Evolutionary conservation across 1,284 basidiomycete genomes (phyloP).

Genomic region (Microstroma glucosiphilum): DNA sequence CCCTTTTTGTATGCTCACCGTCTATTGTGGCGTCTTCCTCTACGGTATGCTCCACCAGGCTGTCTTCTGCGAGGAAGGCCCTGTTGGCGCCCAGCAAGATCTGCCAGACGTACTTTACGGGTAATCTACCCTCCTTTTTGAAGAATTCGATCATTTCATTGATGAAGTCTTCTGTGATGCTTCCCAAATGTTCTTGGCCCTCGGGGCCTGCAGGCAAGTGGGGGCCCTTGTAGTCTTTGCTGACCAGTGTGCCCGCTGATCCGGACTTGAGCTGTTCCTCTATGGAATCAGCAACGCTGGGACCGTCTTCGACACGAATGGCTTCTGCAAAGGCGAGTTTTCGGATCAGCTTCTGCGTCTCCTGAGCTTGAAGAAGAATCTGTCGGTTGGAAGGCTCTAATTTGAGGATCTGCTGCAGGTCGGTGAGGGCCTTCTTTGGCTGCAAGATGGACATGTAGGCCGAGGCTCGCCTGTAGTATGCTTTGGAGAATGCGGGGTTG

Average conservation of each 20-base stretch:
- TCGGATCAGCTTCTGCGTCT: slow-evolving; percentile 82
- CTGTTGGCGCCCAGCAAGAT: slow-evolving; percentile 81
- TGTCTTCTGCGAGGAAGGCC: slow-evolving; percentile 69
- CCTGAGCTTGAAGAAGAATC: slow-evolving; percentile 72
- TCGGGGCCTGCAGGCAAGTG: slow-evolving; percentile 25
- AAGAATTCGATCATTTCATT: slow-evolving; percentile 83
- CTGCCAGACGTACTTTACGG: slow-evolving; percentile 78
- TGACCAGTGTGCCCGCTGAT: slow-evolving; percentile 25
- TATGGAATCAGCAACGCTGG: slow-evolving; percentile 31
- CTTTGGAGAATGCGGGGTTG: slow-evolving; percentile 85
- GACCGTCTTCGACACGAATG: slow-evolving; percentile 37
- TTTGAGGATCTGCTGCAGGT: slow-evolving; percentile 58
- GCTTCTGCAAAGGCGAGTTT: slow-evolving; percentile 45
- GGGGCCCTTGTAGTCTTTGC: slow-evolving; percentile 38
- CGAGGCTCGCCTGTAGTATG: slow-evolving; percentile 82
- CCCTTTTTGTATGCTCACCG: background rate
- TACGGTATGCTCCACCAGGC: slow-evolving; percentile 71
- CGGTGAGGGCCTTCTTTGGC: slow-evolving; percentile 42
- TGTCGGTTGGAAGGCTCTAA: slow-evolving; percentile 81
- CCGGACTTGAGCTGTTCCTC: slow-evolving; percentile 37
- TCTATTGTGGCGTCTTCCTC: slow-evolving; percentile 62
- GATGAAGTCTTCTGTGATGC: slow-evolving; percentile 64
- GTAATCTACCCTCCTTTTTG: slow-evolving; percentile 79
- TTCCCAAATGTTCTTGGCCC: slow-evolving; percentile 57
- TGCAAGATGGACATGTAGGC: slow-evolving; percentile 79